Base-by-base conservation (phyloP, 1,284 basidiomycete species). In the Psilocybe mexicana region DNA sequence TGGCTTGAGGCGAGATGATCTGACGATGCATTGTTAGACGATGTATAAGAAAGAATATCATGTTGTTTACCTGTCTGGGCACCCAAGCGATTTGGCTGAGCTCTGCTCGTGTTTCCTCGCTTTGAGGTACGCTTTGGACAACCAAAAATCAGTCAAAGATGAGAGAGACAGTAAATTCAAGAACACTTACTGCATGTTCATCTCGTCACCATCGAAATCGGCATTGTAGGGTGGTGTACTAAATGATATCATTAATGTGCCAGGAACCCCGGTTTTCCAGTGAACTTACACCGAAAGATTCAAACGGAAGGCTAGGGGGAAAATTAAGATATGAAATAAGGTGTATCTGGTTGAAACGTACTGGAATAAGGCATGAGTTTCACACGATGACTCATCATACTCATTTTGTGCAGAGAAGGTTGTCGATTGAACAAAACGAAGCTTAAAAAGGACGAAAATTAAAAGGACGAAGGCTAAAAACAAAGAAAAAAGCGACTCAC, bases 331-430 rank as follows among this genome's bases (percentile, higher is more conserved):
- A 43, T 36, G 46, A 36, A 43, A 53, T 11, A 7, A 11, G 7
- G 49, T 8, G 2, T 8, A 30, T 14, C 26, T 12, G 23, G 26
- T 8, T 26, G 26, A 11, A 28, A 83, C 92, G 74, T 70, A 95
- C 93, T 99, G 28, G 97, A 99, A 75, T 98, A 99, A 36, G 94
- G 93, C 96, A 99, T 98, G 58, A 99, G 79, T 71, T 93, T 94
- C 51, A 99, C 93, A 43, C 97, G 87, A 79, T 99, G 97, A 74
- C 93, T 94, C 97, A 99, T 99, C 97, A 99, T 99, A 81, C 93
- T 96, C 97, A 99, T 99, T 77, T 99, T 99, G 77, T 99, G 97
- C 74, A 99, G 76, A 82, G 89, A 93, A 2, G 97, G 97, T 71
- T 99, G 97, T 62, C 97, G 96, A 74, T 99, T 99, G 82, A 99